Evolutionary conservation across 148 eudicot genomes (phyloP).

Genomic region (Fallopia convolvulus): DNA sequence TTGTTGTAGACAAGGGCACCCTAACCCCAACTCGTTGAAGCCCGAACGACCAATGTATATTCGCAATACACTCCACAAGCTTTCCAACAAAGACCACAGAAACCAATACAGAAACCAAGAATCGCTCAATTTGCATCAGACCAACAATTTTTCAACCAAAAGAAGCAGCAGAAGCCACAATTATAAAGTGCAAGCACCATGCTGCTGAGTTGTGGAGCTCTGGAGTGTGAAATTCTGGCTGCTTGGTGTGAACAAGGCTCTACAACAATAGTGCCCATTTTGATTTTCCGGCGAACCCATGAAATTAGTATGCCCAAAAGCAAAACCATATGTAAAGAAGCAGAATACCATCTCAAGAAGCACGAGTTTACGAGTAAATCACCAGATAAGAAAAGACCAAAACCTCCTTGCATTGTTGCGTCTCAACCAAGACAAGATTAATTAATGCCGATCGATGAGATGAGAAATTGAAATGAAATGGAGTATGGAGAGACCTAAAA

Average conservation of each 20-base stretch:
- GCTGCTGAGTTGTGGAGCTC: slow-evolving; percentile 20
- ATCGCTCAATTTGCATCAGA: slow-evolving; percentile 31
- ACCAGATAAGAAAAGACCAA: no score
- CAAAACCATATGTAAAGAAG: slow-evolving; percentile 26
- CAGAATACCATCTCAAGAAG: slow-evolving; percentile 22
- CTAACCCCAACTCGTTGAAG: slow-evolving; percentile 28
- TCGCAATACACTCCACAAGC: slow-evolving; percentile 31
- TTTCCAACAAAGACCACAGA: slow-evolving; percentile 26
- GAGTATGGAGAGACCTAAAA: no score
- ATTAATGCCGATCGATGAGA: no score
- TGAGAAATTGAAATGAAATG: no score
- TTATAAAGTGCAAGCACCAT: slow-evolving; percentile 28
- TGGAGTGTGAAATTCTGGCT: slow-evolving; percentile 21
- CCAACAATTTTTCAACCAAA: slow-evolving; percentile 38
- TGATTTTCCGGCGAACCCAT: slow-evolving; percentile 27
- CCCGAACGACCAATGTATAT: slow-evolving; percentile 35
- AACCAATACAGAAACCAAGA: slow-evolving; percentile 29
- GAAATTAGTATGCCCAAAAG: slow-evolving; percentile 22
- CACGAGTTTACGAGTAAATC: slow-evolving; percentile 15
- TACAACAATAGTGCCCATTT: not conserved
- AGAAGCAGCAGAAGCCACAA: slow-evolving; percentile 28
- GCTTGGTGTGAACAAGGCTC: no score
- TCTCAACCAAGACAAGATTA: no score
- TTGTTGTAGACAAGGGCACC: slow-evolving; percentile 31
- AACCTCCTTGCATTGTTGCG: no score